Conservation (phyloP, 2,329 filamentous ascomycete genomes). For the Zarea fungicola region DNA sequence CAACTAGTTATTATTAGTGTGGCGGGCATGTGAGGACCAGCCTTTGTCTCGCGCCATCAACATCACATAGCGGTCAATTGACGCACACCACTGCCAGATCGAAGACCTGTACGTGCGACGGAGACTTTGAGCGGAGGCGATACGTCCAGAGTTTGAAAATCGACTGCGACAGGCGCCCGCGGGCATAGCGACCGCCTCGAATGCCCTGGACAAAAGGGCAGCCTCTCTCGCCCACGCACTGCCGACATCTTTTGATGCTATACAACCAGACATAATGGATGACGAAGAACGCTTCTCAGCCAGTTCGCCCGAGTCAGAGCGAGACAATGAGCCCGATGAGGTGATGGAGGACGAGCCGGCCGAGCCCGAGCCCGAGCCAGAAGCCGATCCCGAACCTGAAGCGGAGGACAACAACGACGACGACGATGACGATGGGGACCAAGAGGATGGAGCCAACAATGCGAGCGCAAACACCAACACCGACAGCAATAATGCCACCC, state of each 20-base stretch:
- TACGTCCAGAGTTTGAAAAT: not conserved
- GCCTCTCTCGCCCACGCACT: not conserved
- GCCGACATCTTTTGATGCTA: not conserved
- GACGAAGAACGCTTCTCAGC: slow-evolving; percentile 29
- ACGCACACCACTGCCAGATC: not conserved
- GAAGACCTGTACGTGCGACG: no score
- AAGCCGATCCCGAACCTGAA: slow-evolving; percentile 28
- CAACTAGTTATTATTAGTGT: no score
- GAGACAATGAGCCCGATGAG: slow-evolving; percentile 22
- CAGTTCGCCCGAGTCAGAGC: slow-evolving; percentile 30
- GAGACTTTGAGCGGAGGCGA: not conserved
- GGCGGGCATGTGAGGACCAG: no score
- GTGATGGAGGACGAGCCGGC: slow-evolving; percentile 18
- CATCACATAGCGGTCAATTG: not conserved
- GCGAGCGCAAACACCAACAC: slow-evolving; percentile 23
- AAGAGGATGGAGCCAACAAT: slow-evolving; percentile 34
- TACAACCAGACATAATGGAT: slow-evolving; percentile 21
- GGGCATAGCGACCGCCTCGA: not conserved
- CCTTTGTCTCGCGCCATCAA: no score
- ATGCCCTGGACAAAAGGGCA: not conserved
- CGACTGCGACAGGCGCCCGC: not conserved
- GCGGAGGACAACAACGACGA: slow-evolving; percentile 33
- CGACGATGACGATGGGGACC: slow-evolving; percentile 30
- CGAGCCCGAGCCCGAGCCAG: slow-evolving; percentile 38
- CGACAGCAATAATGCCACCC: slow-evolving; percentile 17